phyloP scores from a whole-genome alignment of 2,329 filamentous ascomycete genomes.

The Talaromyces sp. region DNA sequence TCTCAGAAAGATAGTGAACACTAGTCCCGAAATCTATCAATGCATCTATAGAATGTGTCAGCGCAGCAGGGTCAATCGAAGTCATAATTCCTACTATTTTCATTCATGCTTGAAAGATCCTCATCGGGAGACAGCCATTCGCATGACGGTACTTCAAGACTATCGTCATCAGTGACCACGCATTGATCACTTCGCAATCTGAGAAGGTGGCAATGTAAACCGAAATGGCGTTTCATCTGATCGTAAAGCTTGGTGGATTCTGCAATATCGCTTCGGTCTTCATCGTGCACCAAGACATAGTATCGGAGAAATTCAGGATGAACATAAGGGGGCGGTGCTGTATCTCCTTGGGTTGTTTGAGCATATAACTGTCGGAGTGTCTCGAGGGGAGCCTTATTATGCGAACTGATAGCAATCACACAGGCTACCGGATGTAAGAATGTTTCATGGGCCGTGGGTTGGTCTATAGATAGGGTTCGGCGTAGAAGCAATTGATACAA shows the following conservation, averaged over 20 bases:
- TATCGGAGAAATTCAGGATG: slow-evolving; percentile 90
- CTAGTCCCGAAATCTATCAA: slow-evolving; percentile 63
- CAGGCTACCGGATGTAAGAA: slow-evolving; percentile 93
- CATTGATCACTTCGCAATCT: slow-evolving; percentile 80
- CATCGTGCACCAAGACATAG: slow-evolving; percentile 94
- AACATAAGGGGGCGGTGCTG: slow-evolving; percentile 76
- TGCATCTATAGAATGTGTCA: slow-evolving; percentile 31
- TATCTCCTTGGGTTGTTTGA: slow-evolving; percentile 74
- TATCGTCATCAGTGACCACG: slow-evolving; percentile 87
- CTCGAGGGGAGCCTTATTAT: slow-evolving; percentile 78
- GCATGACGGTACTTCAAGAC: slow-evolving; percentile 71
- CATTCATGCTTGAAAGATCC: slow-evolving; percentile 71
- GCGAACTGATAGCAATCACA: slow-evolving; percentile 90
- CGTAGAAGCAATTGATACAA: slow-evolving; percentile 85
- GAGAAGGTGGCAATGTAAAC: slow-evolving; percentile 88
- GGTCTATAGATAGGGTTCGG: slow-evolving; percentile 73
- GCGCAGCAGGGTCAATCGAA: neutral
- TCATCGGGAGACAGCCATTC: slow-evolving; percentile 89
- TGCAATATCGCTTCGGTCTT: slow-evolving; percentile 88
- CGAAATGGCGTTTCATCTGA: slow-evolving; percentile 98
- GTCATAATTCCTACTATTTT: slow-evolving; percentile 48
- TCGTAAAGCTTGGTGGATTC: slow-evolving; percentile 90
- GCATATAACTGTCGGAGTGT: slow-evolving; percentile 79
- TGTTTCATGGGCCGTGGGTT: slow-evolving; percentile 80
- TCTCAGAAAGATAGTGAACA: slow-evolving; percentile 81